Evolutionary conservation across 2,329 filamentous ascomycete genomes (phyloP), one percentile per base, ranked within the genome.

Genomic region (Dichotomopilus funicola): DNA sequence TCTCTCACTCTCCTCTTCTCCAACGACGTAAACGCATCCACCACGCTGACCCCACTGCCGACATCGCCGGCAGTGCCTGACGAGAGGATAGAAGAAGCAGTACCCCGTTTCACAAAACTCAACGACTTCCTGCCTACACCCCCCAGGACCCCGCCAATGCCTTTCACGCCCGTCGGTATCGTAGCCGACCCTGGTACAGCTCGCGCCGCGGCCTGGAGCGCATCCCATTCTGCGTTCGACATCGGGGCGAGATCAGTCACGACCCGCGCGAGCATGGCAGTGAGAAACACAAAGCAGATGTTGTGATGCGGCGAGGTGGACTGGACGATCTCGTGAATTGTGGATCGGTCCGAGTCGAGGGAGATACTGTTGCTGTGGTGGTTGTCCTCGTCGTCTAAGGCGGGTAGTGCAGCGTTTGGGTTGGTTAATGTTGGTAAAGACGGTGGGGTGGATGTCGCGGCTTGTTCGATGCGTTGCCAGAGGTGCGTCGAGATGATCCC

Each of bases 261-360:
- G 1, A 81, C 71, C 4, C 77, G 75, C 2, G 76, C 72, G 0
- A 96, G 77, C 71, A 91, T 91, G 7, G 88, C 85, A 0, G 87
- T 89, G 12, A 96, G 74, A 61, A 96, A 91, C 2, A 95, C 88
- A 65, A 96, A 95, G 0, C 88, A 87, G 54, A 96, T 91, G 66
- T 90, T 94, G 71, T 95, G 87, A 49, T 86, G 86, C 0, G 90
- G 88, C 0, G 82, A 27, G 19, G 19, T 79, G 1, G 80, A 75
- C 0, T 86, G 80, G 2, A 96, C 78, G 2, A 86, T 79, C 62
- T 96, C 91, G 5, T 96, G 80, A 1, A 94, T 69, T 3, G 72
- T 66, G 0, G 70, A 71, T 65, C 80, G 82, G 62, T 75, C 71
- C 40, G 79, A 72, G 19, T 79, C 72, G 10, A 61, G 56, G 1